Evolutionary conservation across 2,329 filamentous ascomycete genomes (phyloP).

Genomic region (Dactylella cylindrospora): DNA sequence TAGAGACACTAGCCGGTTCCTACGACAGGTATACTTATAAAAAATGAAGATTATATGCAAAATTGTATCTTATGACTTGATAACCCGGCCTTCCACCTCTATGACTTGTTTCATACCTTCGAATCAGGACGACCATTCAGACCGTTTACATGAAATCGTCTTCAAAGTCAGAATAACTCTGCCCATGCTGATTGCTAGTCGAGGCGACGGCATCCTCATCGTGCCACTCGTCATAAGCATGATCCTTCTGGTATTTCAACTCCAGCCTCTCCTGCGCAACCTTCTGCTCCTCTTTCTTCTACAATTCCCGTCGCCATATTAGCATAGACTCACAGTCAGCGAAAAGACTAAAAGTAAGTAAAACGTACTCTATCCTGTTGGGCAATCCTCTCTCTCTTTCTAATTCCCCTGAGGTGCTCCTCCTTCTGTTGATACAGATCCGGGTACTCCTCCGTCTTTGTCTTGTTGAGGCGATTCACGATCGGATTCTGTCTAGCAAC

Average conservation of each 20-base stretch:
- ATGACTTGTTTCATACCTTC: too few species aligned
- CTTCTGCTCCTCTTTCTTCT: constrained; percentile 75
- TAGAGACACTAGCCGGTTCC: too few species aligned
- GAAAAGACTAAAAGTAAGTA: neutral
- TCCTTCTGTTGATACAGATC: constrained; percentile 82
- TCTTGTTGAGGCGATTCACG: constrained; percentile 98
- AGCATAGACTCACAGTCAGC: neutral
- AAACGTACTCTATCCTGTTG: constrained; percentile 63
- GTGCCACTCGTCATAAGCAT: constrained; percentile 93
- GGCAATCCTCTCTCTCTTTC: constrained; percentile 68
- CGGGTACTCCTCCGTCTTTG: constrained; percentile 81
- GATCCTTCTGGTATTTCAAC: constrained; percentile 93
- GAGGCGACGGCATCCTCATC: constrained; percentile 74
- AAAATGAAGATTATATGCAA: too few species aligned
- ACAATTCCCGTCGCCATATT: neutral
- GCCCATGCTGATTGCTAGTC: constrained; percentile 78
- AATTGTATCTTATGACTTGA: too few species aligned
- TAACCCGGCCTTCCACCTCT: too few species aligned
- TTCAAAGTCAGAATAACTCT: constrained; percentile 69
- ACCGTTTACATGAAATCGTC: constrained; percentile 97
- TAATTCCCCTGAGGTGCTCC: constrained; percentile 68
- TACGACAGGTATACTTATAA: too few species aligned
- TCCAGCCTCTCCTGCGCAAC: constrained; percentile 79
- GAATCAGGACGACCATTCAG: too few species aligned
- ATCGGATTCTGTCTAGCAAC: constrained; percentile 80